Evolutionary conservation across 2,329 filamentous ascomycete species (phyloP), one percentile per base, ranked within the genome.

Genomic region (Onygenales sp.): DNA sequence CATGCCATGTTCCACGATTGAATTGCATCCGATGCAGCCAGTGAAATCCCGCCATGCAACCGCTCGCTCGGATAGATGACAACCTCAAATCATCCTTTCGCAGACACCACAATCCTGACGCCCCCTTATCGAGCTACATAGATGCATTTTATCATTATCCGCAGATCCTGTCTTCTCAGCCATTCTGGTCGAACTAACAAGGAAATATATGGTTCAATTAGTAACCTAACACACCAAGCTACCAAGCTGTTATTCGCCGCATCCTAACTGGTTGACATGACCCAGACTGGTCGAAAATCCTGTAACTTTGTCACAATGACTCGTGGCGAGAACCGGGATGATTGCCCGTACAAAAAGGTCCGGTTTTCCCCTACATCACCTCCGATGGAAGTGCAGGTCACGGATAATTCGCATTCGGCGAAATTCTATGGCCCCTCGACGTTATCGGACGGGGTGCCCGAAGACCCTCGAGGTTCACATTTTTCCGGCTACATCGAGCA

Each of bases 401-500:
- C 65, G 46, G 62, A 63, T 52, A 67, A 66, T 11, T 65, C 66
- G 7, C 60, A 64, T 31, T 62, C 42, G 57, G 63, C 52, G 58
- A 62, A 27, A 57, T 54, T 48, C 54, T 54, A 47, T 59, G 57
- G 53, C 61, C 58, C 43, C 60, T 56, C 43, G 55, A 59, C 43
- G 35, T 50, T 5, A 59, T 59, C 43, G 54, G 8, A 31, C 31
- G n/a, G n/a, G n/a, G 14, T 27, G 56, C 27, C 57, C 55, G 39
- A 56, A 56, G 50, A 62, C 56, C 43, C 57, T 57, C 7, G 57
- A 38, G 43, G 53, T 48, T 41, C 64, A 33, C 57, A 66, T 43
- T 61, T 71, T 53, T 63, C 63, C 31, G 63, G 64, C 11, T 74
- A 72, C 57, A 64, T 74, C 44, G 70, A 74, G 36, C 69, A 75